Base-by-base conservation (phyloP, 2,329 filamentous ascomycete genomes). In the Calonectria pseudoreteaudii region DNA sequence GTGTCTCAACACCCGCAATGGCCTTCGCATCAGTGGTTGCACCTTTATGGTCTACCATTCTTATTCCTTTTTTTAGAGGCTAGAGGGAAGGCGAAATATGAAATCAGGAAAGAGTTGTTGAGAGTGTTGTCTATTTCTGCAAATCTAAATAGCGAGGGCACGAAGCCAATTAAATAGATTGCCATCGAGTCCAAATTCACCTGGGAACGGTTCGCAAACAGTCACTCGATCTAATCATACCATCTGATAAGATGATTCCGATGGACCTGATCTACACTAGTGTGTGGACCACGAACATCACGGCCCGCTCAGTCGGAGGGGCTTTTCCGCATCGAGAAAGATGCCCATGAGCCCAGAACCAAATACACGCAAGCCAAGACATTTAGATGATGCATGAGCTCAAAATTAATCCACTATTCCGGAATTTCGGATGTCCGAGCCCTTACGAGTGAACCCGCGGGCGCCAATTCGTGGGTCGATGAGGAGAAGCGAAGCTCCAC, bases 171-270 rank as follows among this genome's bases (percentile, higher is more conserved):
- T 60, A 60, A 60, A 60, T 60, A 60, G 13, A 1, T 36, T 1
- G 14, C 13, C n/a, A 28, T 28, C 26, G 3, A 11, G 31, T n/a
- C 34, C 16, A 23, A 28, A 11, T 16, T 2, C 36, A 6, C 13
- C n/a, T 18, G 9, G 34, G 2, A 60, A 20, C 13, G 9, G 13
- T 10, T 41, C 31, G 14, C 10, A 7, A 23, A 28, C 34, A 13
- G 28, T 60, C 56, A 41, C 56, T 60, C 56, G 56, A 60, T 60
- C 34, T 34, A 23, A 41, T 60, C 56, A 26, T 38, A 28, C 56
- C 56, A 60, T 60, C 56, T 60, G 56, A 60, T 60, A 60, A 60
- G 56, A 60, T 60, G 10, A 60, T 26, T 28, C 56, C 34, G 34
- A 60, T 60, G 56, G 41, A 41, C 34, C 34, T 34, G 56, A 60